Evolutionary conservation across 495 filamentous ascomycete genomes (phyloP).

Genomic region (Podospora pseudopauciseta): DNA sequence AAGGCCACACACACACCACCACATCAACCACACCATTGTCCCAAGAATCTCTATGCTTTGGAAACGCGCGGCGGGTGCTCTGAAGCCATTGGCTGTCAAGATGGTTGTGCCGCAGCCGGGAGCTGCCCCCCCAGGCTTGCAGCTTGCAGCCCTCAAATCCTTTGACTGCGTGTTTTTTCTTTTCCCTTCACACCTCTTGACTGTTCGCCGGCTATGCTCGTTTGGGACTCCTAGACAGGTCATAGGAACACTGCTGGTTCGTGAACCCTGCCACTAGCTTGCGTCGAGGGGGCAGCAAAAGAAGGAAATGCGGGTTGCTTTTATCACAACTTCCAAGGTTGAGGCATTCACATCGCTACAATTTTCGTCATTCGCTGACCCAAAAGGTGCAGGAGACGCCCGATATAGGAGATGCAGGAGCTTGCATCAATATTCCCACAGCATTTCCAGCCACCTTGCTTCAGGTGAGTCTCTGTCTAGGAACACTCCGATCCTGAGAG

Average conservation of each 20-base stretch:
- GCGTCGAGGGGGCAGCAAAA: neutral
- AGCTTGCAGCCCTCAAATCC: neutral
- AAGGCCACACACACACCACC: neutral
- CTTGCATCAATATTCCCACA: neutral
- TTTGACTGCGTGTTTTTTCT: neutral
- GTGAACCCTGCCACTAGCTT: neutral
- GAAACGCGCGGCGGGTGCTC: constrained; percentile 1
- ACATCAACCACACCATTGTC: neutral
- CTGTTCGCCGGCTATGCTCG: neutral
- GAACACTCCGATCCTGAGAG: neutral
- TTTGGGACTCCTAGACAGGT: neutral
- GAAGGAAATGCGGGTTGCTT: neutral
- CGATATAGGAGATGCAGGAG: neutral
- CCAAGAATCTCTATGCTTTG: neutral
- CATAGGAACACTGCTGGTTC: neutral
- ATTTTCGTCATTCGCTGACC: neutral
- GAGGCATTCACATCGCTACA: too few relatives aligned
- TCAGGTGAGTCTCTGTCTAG: neutral
- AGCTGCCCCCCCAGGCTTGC: neutral
- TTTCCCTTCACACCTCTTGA: neutral
- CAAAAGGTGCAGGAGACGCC: too few relatives aligned
- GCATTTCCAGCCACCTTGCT: neutral
- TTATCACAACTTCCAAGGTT: neutral
- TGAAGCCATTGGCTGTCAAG: neutral
- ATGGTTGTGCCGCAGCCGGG: constrained; percentile 1